Evolutionary conservation across 768 basidiomycete genomes (phyloP).

Genomic region (Auricularia sp.): DNA sequence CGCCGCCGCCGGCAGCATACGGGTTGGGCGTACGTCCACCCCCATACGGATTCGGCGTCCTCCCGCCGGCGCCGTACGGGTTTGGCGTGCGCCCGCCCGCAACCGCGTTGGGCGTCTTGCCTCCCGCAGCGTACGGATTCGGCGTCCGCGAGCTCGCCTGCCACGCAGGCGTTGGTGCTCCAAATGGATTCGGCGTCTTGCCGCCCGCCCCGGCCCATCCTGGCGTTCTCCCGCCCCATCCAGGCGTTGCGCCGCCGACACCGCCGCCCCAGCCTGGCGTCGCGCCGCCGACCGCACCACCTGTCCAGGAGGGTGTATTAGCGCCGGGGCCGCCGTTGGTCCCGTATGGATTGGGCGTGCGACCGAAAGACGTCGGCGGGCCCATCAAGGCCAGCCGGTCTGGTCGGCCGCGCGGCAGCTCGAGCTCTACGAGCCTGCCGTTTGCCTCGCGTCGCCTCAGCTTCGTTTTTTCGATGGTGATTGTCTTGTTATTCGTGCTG

Average conservation of each 20-base stretch:
- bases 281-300: background rate
- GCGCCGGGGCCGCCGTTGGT: slow-evolving; percentile 6
- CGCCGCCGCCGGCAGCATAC: slow-evolving; percentile 22
- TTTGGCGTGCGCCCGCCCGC: slow-evolving; percentile 26
- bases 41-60: slow-evolving; percentile 43
- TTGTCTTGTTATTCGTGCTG: slow-evolving; percentile 77
- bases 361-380: slow-evolving; percentile 25
- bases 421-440: slow-evolving; percentile 34
- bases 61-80: slow-evolving; percentile 41
- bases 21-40: slow-evolving; percentile 49
- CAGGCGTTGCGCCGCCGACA: slow-evolving; percentile 50
- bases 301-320: background rate
- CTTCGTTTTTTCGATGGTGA: slow-evolving; percentile 77
- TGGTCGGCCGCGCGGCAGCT: slow-evolving; percentile 31
- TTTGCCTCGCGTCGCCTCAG: slow-evolving; percentile 60
- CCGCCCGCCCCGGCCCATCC: background rate
- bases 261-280: slow-evolving; percentile 19
- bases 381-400: slow-evolving; percentile 18
- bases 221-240: slow-evolving; percentile 27
- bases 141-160: slow-evolving; percentile 21
- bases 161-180: slow-evolving; percentile 2
- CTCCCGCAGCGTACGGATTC: slow-evolving; percentile 47
- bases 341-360: slow-evolving; percentile 44
- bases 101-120: slow-evolving; percentile 67
- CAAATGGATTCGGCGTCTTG: background rate